phyloP scores from a whole-genome alignment of 2,329 filamentous ascomycete genomes.

The Colletotrichum sp. region DNA sequence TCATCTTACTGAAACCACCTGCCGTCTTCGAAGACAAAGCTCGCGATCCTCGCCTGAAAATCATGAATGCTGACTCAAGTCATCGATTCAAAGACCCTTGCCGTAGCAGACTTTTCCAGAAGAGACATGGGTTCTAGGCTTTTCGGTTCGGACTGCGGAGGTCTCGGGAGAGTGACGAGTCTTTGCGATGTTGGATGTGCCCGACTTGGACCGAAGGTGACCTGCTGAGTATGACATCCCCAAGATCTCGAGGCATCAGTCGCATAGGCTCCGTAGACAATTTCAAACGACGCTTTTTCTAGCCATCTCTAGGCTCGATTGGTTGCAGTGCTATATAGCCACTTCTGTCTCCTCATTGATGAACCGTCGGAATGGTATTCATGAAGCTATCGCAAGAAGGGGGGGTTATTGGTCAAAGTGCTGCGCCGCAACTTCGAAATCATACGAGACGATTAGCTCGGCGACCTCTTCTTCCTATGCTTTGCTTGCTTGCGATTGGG shows the following conservation, averaged over 20 bases:
- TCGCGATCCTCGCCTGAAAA: background rate
- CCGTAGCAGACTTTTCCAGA: background rate
- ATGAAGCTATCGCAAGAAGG: background rate
- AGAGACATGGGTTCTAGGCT: background rate
- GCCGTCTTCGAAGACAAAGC: background rate
- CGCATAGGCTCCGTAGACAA: background rate
- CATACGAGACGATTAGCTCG: background rate
- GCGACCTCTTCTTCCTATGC: background rate
- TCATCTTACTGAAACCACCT: background rate
- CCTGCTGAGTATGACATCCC: no score
- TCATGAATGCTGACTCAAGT: background rate
- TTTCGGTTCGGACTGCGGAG: background rate
- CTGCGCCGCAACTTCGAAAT: background rate
- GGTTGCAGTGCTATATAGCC: background rate
- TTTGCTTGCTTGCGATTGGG: background rate
- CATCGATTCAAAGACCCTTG: background rate
- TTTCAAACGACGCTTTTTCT: fast-evolving
- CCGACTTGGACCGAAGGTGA: no score
- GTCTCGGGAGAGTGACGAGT: background rate
- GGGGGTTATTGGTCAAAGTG: background rate
- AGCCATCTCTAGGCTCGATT: background rate
- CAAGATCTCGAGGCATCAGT: background rate
- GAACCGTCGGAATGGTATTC: background rate
- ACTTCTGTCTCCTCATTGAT: background rate
- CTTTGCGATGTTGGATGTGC: background rate